Base-by-base conservation (phyloP, 257 asterid genomes). In the Gentiana dahurica region DNA sequence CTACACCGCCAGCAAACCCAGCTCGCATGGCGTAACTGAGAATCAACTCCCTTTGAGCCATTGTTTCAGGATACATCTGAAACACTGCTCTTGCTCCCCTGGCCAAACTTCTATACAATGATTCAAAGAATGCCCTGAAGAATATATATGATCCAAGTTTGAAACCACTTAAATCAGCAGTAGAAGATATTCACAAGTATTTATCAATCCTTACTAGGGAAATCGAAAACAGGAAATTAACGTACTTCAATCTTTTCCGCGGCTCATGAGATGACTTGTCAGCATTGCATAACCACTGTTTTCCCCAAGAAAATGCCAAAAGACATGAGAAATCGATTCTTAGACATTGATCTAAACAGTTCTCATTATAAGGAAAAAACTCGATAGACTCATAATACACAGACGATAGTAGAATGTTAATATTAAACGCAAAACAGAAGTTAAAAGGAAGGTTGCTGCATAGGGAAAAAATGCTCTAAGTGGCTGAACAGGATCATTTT, bases 231-330 rank as follows among this genome's bases (percentile, higher is more conserved):
- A 10, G 39, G 61, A 56, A 59, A 13, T 50, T 7, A 45, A 74
- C 94, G 58, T 85, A 92, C 98, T 80, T 92, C 77, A 92, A 77
- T 80, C 98, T 78, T 65, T 83, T 60, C 53, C 95, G 87, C 59
- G 98, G 98, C 70, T 91, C 95, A 60, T 91, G 98, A 59, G 77
- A 85, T 41, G 97, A 92, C 73, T 75, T 88, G 82, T 92, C 98
- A 34, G 98, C 98, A 68, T 92, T 92, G 90, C 98, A 92, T 57
- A 88, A 58, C 97, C 98, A 88, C 98, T 92, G 80, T 49, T 62
- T 48, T n/a, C 60, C 64, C 59, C 68, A 59, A 58, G 43, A 58
- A 52, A 53, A 59, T 44, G 68, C 39, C 46, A 59, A 52, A 52
- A 46, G 15, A 49, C 60, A 58, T 44, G 46, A 60, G 57, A 9